Conservation (phyloP, 1,284 basidiomycete species). For the Pseudozyma sp. region DNA sequence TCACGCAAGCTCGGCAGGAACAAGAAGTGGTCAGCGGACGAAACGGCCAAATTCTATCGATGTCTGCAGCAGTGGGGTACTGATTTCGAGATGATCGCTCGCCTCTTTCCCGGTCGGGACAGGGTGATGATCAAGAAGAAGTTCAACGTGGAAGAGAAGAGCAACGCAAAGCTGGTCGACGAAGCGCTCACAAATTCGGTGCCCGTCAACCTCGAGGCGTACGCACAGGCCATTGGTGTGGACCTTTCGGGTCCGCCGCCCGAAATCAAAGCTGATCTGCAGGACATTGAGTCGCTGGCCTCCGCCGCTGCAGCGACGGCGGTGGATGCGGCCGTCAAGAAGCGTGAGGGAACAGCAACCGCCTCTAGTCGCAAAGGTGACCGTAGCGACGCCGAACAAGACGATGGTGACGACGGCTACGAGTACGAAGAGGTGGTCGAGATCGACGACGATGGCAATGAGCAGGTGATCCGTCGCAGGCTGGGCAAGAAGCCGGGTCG, state of each 20-base stretch:
- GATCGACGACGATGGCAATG: constrained; percentile 51
- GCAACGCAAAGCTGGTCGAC: constrained; percentile 72
- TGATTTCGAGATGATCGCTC: constrained; percentile 90
- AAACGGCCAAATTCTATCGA: constrained; percentile 85
- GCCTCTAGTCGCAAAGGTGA: constrained; percentile 30
- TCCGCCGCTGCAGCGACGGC: constrained; percentile 2
- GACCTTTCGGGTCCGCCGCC: constrained; percentile 66
- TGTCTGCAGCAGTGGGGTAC: constrained; percentile 87
- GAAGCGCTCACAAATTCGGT: constrained; percentile 59
- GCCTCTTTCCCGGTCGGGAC: constrained; percentile 84
- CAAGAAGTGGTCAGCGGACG: constrained; percentile 83
- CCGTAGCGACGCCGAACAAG: constrained; percentile 38
- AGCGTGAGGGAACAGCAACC: constrained; percentile 28
- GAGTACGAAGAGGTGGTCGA: constrained; percentile 56
- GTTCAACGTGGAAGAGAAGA: constrained; percentile 86
- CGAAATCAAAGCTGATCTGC: constrained; percentile 50
- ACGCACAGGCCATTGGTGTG: constrained; percentile 61
- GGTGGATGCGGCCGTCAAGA: constrained; percentile 30
- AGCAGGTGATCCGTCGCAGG: constrained; percentile 39
- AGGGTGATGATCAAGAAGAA: constrained; percentile 89
- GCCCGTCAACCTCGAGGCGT: constrained; percentile 62
- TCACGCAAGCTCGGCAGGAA: constrained; percentile 74
- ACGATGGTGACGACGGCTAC: constrained; percentile 44
- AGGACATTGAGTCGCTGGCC: constrained; percentile 28
- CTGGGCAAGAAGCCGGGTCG: constrained; percentile 37